A percentile compares a stretch with the other conserved stretches of the same genome.
Conservation (phyloP, 257 asterid species). For the Agastache rugosa region DNA sequence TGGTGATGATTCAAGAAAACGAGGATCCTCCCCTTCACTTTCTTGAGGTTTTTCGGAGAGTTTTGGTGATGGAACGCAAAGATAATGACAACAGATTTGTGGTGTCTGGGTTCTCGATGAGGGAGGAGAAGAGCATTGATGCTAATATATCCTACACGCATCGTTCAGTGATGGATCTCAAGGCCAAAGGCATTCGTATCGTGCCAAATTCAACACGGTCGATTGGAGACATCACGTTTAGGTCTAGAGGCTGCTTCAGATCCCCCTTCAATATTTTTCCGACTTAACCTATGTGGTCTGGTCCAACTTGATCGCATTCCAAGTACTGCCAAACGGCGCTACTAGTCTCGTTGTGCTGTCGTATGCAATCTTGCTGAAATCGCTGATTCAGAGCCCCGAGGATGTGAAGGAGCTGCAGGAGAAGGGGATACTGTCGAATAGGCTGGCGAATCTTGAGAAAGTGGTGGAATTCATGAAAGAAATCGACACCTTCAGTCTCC, state of each 20-base stretch:
- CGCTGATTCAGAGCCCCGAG: neutral
- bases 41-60: neutral
- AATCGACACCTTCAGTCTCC: constrained; percentile 12
- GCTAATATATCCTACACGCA: neutral
- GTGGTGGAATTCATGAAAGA: neutral
- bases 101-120: neutral
- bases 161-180: neutral
- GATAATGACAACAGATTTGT: neutral
- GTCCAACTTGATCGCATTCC: no score
- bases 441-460: neutral
- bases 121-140: neutral
- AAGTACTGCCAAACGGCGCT: no score
- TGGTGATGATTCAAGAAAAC: neutral
- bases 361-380: constrained; percentile 4
- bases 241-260: neutral
- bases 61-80: neutral
- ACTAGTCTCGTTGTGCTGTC: neutral
- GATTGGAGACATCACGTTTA: neutral
- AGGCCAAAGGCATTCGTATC: neutral
- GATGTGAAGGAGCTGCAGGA: constrained; percentile 23
- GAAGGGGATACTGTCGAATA: neutral
- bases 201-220: neutral
- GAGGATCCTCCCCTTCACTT: constrained; percentile 15
- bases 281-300: no score
- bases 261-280: no score